These are phyloP conservation scores for Colletotrichum siamense DNA, from an alignment of 2,329 filamentous ascomycete genomes.

Conservation along the genomic window DNA sequence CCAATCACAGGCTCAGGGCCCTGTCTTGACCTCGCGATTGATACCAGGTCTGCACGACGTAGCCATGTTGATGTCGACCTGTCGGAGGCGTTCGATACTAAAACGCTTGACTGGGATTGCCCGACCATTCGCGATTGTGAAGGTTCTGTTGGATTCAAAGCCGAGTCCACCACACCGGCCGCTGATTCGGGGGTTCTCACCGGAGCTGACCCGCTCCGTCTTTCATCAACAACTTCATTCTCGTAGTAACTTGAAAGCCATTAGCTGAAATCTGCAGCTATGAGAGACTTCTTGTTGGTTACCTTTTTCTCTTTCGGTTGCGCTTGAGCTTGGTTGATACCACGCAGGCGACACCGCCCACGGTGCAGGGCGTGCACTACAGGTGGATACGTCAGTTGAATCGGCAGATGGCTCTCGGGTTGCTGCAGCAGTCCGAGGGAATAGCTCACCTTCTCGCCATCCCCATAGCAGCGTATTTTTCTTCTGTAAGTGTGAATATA, in stretches of 20 bases:
- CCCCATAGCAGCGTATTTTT: constrained; percentile 19
- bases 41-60: neutral
- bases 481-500: neutral
- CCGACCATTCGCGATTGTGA: neutral
- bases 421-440: too few relatives aligned
- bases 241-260: constrained; percentile 3
- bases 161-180: neutral
- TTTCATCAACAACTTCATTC: constrained; percentile 1
- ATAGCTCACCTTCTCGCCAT: constrained; percentile 8
- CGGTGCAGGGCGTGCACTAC: constrained; percentile 4
- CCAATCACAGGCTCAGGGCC: constrained; percentile 24
- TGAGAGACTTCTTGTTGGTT: too few relatives aligned
- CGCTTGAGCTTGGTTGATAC: constrained; percentile 13
- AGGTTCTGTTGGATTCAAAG: neutral
- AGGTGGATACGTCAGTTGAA: neutral
- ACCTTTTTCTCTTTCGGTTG: constrained; percentile 20
- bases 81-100: neutral
- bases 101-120: neutral
- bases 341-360: neutral
- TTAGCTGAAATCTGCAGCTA: neutral
- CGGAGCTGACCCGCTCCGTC: neutral
- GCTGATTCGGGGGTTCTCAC: neutral
- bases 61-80: neutral
- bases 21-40: neutral
- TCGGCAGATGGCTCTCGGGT: neutral